A percentile compares a stretch with the other conserved stretches of the same genome.
These are phyloP conservation scores for Andrographis paniculata DNA, from an alignment of 305 asterid genomes.

Conservation along the genomic window DNA sequence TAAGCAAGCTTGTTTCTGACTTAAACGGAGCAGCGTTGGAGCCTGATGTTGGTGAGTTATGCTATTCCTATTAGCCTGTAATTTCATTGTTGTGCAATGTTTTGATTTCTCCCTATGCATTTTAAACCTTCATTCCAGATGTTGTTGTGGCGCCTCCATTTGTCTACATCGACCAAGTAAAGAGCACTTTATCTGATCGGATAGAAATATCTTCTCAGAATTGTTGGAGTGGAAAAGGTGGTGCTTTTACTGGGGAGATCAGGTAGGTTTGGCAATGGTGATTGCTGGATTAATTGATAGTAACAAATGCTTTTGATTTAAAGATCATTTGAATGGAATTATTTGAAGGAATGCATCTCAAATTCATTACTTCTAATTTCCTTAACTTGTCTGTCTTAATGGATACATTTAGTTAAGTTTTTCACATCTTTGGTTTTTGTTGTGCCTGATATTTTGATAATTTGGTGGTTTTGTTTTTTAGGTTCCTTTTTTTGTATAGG, in stretches of 20 bases:
- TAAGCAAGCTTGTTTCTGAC: conserved; percentile 65
- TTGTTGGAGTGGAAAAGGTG: conserved; percentile 84
- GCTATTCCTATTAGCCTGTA: background rate
- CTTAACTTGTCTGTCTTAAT: no score
- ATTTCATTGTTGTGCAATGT: background rate
- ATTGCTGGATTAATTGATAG: background rate
- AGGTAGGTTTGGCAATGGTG: no score
- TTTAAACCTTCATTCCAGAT: conserved; percentile 30
- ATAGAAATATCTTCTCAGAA: conserved; percentile 68
- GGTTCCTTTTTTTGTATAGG: no score
- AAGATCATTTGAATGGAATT: no score
- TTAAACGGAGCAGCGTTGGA: conserved; percentile 57
- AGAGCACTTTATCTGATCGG: conserved; percentile 45
- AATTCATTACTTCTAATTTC: no score
- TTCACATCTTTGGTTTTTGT: no score
- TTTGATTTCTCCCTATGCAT: background rate
- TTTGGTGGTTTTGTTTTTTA: no score
- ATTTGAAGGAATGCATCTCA: no score
- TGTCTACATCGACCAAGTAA: conserved; percentile 72
- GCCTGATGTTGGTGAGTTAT: conserved; percentile 66
- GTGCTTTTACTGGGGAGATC: conserved; percentile 86
- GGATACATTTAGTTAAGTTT: no score
- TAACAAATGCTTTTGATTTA: no score
- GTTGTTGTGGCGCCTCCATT: conserved; percentile 80
- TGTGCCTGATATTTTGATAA: no score